Conservation (phyloP, 129 eudicot species). For the Chrysanthemum seticuspe region DNA sequence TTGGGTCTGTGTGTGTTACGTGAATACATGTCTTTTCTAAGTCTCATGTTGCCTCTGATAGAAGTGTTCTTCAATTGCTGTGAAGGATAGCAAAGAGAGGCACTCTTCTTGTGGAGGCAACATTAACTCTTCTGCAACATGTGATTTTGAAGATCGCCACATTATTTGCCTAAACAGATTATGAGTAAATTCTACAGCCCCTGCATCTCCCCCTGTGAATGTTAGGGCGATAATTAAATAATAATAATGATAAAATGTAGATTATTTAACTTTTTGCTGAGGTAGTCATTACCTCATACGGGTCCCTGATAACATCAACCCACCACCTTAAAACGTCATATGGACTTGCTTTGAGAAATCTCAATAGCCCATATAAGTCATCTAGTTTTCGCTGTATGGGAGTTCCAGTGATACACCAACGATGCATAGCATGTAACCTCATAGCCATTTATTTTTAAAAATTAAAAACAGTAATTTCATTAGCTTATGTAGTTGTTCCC, state of each 20-base stretch:
- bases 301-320: no score
- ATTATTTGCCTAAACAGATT: constrained; percentile 65
- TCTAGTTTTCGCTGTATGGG: constrained; percentile 90
- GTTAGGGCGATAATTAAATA: background rate
- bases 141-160: constrained; percentile 92
- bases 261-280: background rate
- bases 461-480: no score
- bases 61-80: no score
- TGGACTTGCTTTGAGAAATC: no score
- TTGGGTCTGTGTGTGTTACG: no score
- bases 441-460: constrained; percentile 89
- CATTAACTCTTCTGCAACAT: constrained; percentile 78
- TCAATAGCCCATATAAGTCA: constrained; percentile 85
- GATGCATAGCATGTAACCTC: constrained; percentile 73
- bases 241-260: background rate
- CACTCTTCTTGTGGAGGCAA: constrained; percentile 97
- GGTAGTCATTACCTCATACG: constrained; percentile 55
- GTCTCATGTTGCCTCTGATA: no score
- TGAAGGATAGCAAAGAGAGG: no score
- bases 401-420: constrained; percentile 97
- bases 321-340: no score
- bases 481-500: no score
- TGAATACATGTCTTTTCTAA: no score
- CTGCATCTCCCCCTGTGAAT: constrained; percentile 62
- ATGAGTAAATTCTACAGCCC: constrained; percentile 72